Evolutionary conservation across 192 early-diverging fungal species (phyloP).

Genomic region (Cladochytrium replicatum): DNA sequence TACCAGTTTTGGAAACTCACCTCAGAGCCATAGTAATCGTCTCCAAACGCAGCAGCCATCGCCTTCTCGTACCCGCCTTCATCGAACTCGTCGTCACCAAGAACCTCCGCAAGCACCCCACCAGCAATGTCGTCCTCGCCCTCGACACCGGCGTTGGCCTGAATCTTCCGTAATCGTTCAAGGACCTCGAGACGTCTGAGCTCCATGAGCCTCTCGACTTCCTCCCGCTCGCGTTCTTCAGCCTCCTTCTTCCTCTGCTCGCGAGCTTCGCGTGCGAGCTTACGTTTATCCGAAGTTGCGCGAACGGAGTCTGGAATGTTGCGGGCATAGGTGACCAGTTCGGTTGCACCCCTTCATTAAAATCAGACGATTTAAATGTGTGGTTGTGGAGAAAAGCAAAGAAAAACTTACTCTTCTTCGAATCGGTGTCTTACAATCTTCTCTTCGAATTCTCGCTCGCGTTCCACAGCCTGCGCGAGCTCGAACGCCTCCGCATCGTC

Average conservation of each 20-base stretch:
- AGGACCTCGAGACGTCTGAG: constrained; percentile 81
- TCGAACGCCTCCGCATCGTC: constrained; percentile 71
- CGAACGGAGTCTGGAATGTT: constrained; percentile 73
- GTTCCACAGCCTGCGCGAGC: no score
- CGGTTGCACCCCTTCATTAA: constrained; percentile 33
- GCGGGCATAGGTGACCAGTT: constrained; percentile 74
- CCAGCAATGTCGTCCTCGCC: constrained; percentile 14
- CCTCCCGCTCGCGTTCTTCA: constrained; percentile 62
- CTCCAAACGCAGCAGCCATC: constrained; percentile 73
- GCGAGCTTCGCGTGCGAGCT: constrained; percentile 56
- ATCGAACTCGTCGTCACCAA: constrained; percentile 90
- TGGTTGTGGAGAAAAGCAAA: background rate
- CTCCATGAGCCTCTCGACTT: constrained; percentile 86
- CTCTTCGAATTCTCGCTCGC: constrained; percentile 78
- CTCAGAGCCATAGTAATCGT: constrained; percentile 50
- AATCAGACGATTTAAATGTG: background rate
- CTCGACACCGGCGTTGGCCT: constrained; percentile 56
- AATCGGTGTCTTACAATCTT: constrained; percentile 91
- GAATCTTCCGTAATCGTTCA: constrained; percentile 71
- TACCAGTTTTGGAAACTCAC: constrained; percentile 9
- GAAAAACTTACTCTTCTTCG: constrained; percentile 62
- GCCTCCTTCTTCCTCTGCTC: constrained; percentile 66
- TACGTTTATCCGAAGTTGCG: constrained; percentile 70
- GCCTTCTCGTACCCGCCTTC: constrained; percentile 72
- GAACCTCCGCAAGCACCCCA: constrained; percentile 65